A percentile compares a stretch with the other conserved stretches of the same genome.
phyloP scores from a whole-genome alignment of 2,329 filamentous ascomycete genomes.

The Lachnellula arida region DNA sequence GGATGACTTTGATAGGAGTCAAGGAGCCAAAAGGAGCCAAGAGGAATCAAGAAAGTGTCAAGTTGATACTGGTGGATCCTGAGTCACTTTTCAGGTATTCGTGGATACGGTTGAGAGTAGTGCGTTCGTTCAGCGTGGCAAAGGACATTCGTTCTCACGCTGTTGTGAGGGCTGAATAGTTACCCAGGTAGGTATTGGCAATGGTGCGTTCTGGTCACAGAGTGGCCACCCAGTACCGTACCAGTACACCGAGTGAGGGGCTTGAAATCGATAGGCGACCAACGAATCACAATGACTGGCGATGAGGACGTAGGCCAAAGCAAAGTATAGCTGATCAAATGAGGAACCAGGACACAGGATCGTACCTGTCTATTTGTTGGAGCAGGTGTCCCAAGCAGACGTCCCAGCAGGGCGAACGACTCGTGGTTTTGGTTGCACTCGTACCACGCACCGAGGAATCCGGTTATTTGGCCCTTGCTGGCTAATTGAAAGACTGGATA shows the following conservation, averaged over 20 bases:
- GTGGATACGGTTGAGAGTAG: neutral
- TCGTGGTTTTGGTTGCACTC: neutral
- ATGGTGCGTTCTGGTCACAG: slow-evolving; percentile 3
- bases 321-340: neutral
- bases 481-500: neutral
- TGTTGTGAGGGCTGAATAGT: slow-evolving; percentile 3
- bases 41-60: neutral
- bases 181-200: neutral
- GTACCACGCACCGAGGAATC: neutral
- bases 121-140: slow-evolving; percentile 12
- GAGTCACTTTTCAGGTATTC: neutral
- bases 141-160: neutral
- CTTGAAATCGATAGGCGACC: neutral
- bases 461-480: neutral
- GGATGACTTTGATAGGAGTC: neutral
- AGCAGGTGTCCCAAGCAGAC: too few species aligned
- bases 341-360: neutral
- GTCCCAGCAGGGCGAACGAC: neutral
- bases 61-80: neutral
- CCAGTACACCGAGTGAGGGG: neutral
- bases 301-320: neutral
- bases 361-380: neutral
- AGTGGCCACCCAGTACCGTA: slow-evolving; percentile 7
- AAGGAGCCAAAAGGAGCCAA: neutral
- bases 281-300: slow-evolving; percentile 6